Conservation (phyloP, 2,329 filamentous ascomycete species). For the Xylariaceae sp. region DNA sequence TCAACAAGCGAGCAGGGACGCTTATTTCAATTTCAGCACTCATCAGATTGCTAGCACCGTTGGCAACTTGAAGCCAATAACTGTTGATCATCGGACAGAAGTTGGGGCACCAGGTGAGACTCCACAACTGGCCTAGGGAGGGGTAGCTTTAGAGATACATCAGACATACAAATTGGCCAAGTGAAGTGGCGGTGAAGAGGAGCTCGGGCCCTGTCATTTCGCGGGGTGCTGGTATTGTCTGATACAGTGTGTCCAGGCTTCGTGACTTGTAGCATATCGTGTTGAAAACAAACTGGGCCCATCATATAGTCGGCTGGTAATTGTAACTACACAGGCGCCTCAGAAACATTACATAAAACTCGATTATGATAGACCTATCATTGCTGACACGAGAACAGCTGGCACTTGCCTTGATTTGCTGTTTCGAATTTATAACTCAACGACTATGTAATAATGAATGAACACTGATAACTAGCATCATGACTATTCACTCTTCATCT, state of each 20-base stretch:
- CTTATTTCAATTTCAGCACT: neutral
- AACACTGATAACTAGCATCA: no score
- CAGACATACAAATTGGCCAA: conserved; percentile 8
- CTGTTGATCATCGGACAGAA: conserved; percentile 31
- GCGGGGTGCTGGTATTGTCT: conserved; percentile 19
- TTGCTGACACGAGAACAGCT: no score
- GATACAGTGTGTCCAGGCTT: conserved; percentile 7
- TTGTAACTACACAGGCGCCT: no score
- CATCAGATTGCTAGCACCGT: neutral
- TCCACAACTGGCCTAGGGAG: conserved; percentile 22
- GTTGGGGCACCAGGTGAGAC: conserved; percentile 24
- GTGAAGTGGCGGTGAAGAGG: conserved; percentile 30
- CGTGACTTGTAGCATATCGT: neutral
- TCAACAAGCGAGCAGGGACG: neutral
- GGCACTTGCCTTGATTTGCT: no score
- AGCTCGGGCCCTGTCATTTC: conserved; percentile 24
- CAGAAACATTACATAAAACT: no score
- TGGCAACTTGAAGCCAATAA: conserved; percentile 23
- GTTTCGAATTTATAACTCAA: no score
- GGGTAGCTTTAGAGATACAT: conserved; percentile 23
- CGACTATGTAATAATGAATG: no score
- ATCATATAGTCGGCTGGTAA: neutral
- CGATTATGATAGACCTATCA: no score
- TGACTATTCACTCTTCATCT: no score
- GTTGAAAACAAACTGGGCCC: conserved; percentile 10